Conservation (phyloP, 257 asterid genomes). For the Catharanthus roseus region DNA sequence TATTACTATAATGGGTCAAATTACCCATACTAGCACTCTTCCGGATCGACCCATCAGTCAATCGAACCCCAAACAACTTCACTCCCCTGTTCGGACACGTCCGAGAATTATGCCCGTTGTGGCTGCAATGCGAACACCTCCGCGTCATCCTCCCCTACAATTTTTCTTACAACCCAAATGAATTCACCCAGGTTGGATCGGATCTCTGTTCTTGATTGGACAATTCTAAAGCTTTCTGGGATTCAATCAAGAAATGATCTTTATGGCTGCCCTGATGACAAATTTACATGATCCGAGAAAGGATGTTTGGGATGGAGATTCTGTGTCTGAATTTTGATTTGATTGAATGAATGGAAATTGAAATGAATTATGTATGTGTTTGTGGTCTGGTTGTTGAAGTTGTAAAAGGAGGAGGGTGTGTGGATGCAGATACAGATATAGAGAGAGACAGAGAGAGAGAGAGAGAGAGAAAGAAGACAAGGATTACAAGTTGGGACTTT, state of each 20-base stretch:
- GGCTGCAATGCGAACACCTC: slow-evolving; percentile 98
- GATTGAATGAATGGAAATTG: slow-evolving; percentile 13
- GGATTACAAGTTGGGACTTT: slow-evolving; percentile 1
- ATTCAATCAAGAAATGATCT: not conserved
- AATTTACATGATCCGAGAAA: slow-evolving; percentile 4
- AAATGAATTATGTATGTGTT: not conserved
- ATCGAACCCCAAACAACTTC: slow-evolving; percentile 93
- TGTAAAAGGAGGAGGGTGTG: not conserved
- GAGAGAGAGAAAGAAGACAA: slow-evolving; percentile 1
- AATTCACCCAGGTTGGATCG: slow-evolving; percentile 6
- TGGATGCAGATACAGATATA: not conserved
- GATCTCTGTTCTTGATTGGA: slow-evolving; percentile 5
- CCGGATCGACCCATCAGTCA: slow-evolving; percentile 96
- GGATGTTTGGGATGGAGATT: not conserved
- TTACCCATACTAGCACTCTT: slow-evolving; percentile 99
- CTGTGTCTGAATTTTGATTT: not conserved
- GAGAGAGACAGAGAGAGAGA: slow-evolving; percentile 10
- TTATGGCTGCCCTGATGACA: not conserved
- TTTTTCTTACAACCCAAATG: not conserved
- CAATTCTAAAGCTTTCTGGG: not conserved
- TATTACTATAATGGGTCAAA: slow-evolving; percentile 66
- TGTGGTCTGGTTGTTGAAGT: slow-evolving; percentile 9
- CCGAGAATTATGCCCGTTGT: slow-evolving; percentile 95
- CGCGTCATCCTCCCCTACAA: slow-evolving; percentile 54
- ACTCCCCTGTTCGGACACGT: slow-evolving; percentile 99